Evolutionary conservation across 2,329 filamentous ascomycete genomes (phyloP).

Genomic region (Cordyceps cicadae): DNA sequence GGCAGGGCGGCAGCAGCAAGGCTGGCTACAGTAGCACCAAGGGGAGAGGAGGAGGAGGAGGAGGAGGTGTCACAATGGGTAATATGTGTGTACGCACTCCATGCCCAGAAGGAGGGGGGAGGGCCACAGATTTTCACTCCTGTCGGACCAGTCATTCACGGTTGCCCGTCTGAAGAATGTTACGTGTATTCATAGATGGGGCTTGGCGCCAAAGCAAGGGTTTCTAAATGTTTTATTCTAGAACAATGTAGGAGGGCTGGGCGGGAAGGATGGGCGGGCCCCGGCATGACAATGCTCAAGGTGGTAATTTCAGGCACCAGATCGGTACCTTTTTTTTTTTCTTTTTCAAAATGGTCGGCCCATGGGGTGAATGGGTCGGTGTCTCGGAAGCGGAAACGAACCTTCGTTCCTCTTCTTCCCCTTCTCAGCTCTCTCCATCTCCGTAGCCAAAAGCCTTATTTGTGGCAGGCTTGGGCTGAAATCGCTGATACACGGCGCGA

Average conservation of each 20-base stretch:
- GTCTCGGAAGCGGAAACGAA: not conserved
- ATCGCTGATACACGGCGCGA: not conserved
- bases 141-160: not conserved
- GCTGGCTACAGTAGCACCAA: not conserved
- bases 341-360: not conserved
- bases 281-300: not conserved
- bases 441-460: not conserved
- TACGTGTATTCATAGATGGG: not conserved
- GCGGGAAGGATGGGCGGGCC: not conserved
- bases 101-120: no score
- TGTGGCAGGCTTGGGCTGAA: not conserved
- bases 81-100: no score
- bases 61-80: not conserved
- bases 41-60: not conserved
- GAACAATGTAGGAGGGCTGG: not conserved
- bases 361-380: not conserved
- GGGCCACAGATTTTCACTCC: not conserved
- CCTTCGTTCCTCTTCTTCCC: not conserved
- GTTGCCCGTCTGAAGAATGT: not conserved
- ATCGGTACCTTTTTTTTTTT: not conserved
- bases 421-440: not conserved
- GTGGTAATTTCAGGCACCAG: conserved; percentile 3
- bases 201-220: not conserved
- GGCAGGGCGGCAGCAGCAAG: not conserved
- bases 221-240: not conserved